phyloP scores from a whole-genome alignment of 2,329 filamentous ascomycete species.

The Ampelomyces quisqualis region DNA sequence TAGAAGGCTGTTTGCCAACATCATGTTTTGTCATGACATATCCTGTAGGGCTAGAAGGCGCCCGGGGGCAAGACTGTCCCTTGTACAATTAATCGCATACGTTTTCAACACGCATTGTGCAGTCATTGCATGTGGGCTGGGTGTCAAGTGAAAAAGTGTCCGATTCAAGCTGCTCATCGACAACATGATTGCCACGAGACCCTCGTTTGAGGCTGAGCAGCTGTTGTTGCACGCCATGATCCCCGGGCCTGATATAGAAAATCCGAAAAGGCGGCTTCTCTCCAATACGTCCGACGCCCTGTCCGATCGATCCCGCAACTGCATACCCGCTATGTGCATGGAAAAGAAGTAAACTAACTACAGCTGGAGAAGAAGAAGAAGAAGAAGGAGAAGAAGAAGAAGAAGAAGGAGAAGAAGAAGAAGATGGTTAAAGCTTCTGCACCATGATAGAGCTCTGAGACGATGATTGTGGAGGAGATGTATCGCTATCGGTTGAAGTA shows the following conservation, averaged over 20 bases:
- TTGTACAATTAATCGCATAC: too few species aligned
- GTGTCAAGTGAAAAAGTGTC: background rate
- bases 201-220: too few species aligned
- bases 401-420: background rate
- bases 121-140: background rate
- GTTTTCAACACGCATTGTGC: too few species aligned
- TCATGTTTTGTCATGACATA: conserved; percentile 1
- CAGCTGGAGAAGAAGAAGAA: conserved; percentile 7
- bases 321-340: conserved; percentile 8
- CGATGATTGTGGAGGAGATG: conserved; percentile 8
- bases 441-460: conserved; percentile 3
- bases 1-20: background rate
- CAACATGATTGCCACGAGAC: background rate
- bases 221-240: too few species aligned
- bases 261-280: conserved; percentile 3
- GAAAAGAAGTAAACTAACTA: conserved; percentile 15
- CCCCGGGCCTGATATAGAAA: too few species aligned
- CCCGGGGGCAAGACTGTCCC: background rate
- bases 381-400: background rate
- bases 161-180: background rate
- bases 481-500: conserved; percentile 1
- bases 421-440: background rate
- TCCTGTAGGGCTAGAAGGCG: background rate
- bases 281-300: background rate
- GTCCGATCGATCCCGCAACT: background rate